Conservation (phyloP, 495 filamentous ascomycete species). For the Daldinia childiae region DNA sequence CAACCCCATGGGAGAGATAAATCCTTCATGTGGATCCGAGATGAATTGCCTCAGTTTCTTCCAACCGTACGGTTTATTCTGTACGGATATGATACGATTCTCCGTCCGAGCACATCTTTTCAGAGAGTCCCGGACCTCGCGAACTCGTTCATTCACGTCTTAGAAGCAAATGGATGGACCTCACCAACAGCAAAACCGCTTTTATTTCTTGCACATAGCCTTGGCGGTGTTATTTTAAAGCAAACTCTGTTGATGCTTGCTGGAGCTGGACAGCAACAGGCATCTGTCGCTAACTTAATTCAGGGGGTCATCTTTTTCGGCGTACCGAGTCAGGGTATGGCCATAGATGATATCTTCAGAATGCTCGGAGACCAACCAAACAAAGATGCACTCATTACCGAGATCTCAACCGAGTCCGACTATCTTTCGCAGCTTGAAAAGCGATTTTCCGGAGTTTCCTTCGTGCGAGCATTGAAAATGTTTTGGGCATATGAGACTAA, state of each 20-base stretch:
- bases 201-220: not conserved
- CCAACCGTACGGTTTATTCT: not conserved
- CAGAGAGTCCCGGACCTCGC: not conserved
- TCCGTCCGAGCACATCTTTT: not conserved
- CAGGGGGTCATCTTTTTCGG: not conserved
- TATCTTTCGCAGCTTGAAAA: not conserved
- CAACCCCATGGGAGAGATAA: not conserved
- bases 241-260: not conserved
- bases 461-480: not conserved
- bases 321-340: not conserved
- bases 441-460: not conserved
- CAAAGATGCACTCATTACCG: not conserved
- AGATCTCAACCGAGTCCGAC: not conserved
- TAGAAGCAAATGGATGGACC: not conserved
- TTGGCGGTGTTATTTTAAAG: not conserved
- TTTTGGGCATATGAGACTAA: not conserved
- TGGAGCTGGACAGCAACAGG: not conserved
- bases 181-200: not conserved
- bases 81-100: not conserved
- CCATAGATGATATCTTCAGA: not conserved
- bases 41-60: not conserved
- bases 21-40: constrained; percentile 3
- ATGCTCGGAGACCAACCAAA: not conserved
- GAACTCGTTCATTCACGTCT: not conserved
- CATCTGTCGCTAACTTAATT: not conserved